phyloP scores from a whole-genome alignment of 495 filamentous ascomycete species.

The Penicillium alfredii region DNA sequence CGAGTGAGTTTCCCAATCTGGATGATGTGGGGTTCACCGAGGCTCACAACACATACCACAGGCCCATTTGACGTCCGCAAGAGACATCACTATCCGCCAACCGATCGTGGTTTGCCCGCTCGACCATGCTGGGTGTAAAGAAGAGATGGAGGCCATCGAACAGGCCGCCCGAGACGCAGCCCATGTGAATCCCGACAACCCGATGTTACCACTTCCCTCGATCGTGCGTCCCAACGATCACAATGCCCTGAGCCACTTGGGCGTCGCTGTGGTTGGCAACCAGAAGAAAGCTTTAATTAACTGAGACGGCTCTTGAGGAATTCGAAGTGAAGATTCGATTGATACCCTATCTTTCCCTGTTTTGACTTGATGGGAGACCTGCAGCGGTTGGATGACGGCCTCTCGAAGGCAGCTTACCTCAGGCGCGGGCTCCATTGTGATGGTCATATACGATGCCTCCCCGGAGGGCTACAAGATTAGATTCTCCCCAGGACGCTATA shows the following conservation, averaged over 20 bases:
- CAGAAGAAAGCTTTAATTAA: constrained; percentile 88
- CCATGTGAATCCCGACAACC: constrained; percentile 79
- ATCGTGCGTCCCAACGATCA: constrained; percentile 76
- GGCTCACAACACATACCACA: constrained; percentile 36
- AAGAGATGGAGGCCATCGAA: constrained; percentile 97
- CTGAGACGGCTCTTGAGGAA: constrained; percentile 33
- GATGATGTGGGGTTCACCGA: no score
- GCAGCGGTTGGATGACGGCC: no score
- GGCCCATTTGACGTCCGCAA: constrained; percentile 86
- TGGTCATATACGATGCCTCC: neutral
- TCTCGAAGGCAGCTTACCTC: no score
- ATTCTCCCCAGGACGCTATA: constrained; percentile 5
- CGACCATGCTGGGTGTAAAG: constrained; percentile 91
- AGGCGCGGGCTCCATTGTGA: no score
- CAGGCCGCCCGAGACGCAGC: constrained; percentile 89
- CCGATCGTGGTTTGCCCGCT: constrained; percentile 94
- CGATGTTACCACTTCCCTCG: constrained; percentile 72
- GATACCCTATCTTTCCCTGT: no score
- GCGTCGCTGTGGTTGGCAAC: constrained; percentile 78
- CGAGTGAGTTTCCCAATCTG: constrained; percentile 69
- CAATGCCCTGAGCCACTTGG: constrained; percentile 68
- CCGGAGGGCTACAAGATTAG: neutral
- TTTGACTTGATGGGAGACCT: constrained; percentile 1
- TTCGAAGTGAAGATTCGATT: no score
- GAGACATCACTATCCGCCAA: constrained; percentile 85